Evolutionary conservation across 352 stramenopile genomes (phyloP).

Genomic region (Pythium monospermum): DNA sequence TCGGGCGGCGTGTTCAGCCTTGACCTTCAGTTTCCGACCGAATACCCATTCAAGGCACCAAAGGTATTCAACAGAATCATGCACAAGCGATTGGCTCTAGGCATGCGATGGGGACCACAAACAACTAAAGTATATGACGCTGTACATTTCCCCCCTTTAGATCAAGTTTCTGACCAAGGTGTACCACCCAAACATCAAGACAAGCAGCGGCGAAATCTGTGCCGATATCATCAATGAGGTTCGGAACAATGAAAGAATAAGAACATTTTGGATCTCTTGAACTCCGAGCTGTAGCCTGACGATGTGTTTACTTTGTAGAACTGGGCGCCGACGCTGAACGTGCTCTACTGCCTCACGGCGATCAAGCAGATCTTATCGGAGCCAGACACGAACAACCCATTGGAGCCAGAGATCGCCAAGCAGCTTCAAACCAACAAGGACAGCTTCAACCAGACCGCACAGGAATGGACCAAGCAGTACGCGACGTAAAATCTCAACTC

Average conservation of each 20-base stretch:
- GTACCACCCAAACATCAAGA: slow-evolving; percentile 97
- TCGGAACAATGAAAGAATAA: too few relatives aligned
- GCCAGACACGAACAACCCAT: slow-evolving; percentile 93
- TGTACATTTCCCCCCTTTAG: too few relatives aligned
- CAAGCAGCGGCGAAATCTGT: slow-evolving; percentile 95
- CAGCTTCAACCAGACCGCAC: slow-evolving; percentile 91
- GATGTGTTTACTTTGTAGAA: slow-evolving; percentile 41
- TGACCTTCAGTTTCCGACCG: slow-evolving; percentile 92
- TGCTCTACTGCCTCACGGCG: slow-evolving; percentile 86
- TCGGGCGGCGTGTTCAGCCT: slow-evolving; percentile 91
- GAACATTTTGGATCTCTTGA: too few relatives aligned
- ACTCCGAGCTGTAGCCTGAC: not conserved
- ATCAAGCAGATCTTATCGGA: slow-evolving; percentile 95
- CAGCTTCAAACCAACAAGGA: slow-evolving; percentile 91
- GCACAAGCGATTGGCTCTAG: not conserved
- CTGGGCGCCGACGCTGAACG: slow-evolving; percentile 95
- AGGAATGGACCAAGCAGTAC: slow-evolving; percentile 91
- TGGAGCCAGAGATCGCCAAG: slow-evolving; percentile 95
- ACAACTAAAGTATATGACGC: too few relatives aligned
- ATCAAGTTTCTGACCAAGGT: slow-evolving; percentile 94
- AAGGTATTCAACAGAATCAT: slow-evolving; percentile 38
- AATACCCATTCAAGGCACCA: slow-evolving; percentile 96
- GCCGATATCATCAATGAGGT: slow-evolving; percentile 92
- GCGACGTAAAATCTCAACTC: slow-evolving; percentile 46
- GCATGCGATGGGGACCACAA: not conserved